Conservation (phyloP, 805 yeast species). For the Cyberlindnera suaveolens region DNA sequence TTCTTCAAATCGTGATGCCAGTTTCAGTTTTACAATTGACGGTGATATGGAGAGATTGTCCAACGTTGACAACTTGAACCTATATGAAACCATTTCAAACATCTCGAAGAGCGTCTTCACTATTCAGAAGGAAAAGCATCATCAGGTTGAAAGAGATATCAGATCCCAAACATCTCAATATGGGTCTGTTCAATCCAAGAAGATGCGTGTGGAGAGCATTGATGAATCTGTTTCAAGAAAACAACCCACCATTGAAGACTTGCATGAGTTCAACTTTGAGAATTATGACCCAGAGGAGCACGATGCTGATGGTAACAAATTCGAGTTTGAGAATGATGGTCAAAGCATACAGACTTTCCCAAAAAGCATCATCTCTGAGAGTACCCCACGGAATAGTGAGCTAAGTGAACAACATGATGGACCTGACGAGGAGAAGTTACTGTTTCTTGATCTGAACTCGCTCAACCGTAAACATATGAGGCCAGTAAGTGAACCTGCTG, state of each 20-base stretch:
- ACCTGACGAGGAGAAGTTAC: no score
- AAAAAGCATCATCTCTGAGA: constrained; percentile 14
- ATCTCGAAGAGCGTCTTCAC: constrained; percentile 21
- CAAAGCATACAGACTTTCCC: constrained; percentile 13
- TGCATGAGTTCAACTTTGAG: constrained; percentile 40
- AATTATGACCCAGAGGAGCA: constrained; percentile 2
- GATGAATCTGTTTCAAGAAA: constrained; percentile 31
- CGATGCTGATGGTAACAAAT: constrained; percentile 13
- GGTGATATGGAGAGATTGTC: constrained; percentile 11
- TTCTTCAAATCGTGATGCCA: constrained; percentile 5
- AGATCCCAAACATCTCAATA: constrained; percentile 48
- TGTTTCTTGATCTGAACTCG: no score
- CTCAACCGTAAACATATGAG: no score
- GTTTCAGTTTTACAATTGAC: constrained; percentile 19
- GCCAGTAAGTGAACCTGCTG: no score
- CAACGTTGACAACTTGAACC: constrained; percentile 24
- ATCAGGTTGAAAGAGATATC: neutral
- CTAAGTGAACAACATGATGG: neutral
- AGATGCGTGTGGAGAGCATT: neutral
- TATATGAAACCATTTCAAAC: constrained; percentile 22
- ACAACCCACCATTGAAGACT: constrained; percentile 42
- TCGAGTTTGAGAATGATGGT: constrained; percentile 12
- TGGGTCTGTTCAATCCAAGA: constrained; percentile 45
- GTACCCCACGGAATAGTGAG: constrained; percentile 6
- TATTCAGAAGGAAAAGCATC: constrained; percentile 10